A percentile compares a stretch with the other conserved stretches of the same genome.
Conservation (phyloP, 805 yeast genomes). For the Ogataea minuta region DNA sequence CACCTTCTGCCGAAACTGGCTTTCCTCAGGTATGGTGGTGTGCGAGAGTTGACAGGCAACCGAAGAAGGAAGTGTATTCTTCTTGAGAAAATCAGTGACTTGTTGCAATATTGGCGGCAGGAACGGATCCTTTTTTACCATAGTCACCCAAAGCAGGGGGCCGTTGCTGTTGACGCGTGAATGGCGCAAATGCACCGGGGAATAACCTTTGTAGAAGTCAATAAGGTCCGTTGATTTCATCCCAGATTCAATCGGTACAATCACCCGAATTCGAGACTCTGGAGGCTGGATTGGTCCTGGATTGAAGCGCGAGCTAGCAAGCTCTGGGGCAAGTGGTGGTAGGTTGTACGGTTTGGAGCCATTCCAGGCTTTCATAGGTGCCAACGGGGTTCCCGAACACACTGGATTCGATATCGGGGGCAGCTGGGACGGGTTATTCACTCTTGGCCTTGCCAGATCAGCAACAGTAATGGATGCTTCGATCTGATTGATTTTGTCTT, state of each 20-base stretch:
- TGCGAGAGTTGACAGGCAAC: neutral
- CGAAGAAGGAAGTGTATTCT: constrained; percentile 13
- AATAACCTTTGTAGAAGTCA: constrained; percentile 41
- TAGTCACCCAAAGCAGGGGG: constrained; percentile 49
- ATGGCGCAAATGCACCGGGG: constrained; percentile 42
- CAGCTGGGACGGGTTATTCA: constrained; percentile 4
- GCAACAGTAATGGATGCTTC: constrained; percentile 44
- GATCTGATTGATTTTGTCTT: constrained; percentile 43
- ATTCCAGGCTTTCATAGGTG: constrained; percentile 24
- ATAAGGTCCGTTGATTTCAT: constrained; percentile 36
- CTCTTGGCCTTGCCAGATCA: constrained; percentile 21
- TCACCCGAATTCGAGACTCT: neutral
- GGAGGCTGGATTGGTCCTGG: too few species aligned
- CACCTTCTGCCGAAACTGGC: constrained; percentile 32
- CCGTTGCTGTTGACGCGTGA: constrained; percentile 48
- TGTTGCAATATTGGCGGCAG: constrained; percentile 36
- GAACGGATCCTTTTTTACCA: constrained; percentile 47
- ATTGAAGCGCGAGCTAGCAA: neutral
- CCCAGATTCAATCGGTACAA: constrained; percentile 10
- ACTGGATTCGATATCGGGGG: constrained; percentile 11
- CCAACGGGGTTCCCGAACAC: constrained; percentile 17
- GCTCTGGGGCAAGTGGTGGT: constrained; percentile 4
- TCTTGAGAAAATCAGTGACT: constrained; percentile 23
- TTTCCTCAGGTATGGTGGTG: constrained; percentile 10
- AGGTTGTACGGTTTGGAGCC: constrained; percentile 5